phyloP scores from a whole-genome alignment of 148 eudicot species.

The Diospyros kaki region DNA sequence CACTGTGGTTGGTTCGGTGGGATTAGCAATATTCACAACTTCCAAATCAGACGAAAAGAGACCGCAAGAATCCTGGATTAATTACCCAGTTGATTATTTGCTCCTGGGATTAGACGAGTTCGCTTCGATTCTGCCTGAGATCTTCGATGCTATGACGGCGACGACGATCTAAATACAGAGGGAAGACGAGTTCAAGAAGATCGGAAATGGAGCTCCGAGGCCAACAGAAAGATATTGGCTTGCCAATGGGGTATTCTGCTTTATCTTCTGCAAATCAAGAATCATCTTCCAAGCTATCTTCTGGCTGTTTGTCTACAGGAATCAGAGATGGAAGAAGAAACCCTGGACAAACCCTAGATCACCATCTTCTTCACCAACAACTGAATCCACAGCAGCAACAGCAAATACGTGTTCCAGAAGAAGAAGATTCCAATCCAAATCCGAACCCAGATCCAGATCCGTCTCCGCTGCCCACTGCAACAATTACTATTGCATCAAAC shows the following conservation, averaged over 20 bases:
- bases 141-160: no score
- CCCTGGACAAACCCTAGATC: conserved; percentile 28
- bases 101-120: no score
- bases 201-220: conserved; percentile 28
- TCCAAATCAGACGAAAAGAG: conserved; percentile 11
- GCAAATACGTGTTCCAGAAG: neutral
- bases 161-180: neutral
- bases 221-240: conserved; percentile 15
- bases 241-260: conserved; percentile 9
- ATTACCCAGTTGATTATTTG: neutral
- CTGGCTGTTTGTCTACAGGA: neutral
- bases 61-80: neutral
- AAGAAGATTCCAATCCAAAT: conserved; percentile 12
- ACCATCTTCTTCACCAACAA: neutral
- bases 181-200: neutral
- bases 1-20: conserved; percentile 17
- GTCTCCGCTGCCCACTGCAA: conserved; percentile 4
- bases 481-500: conserved; percentile 7
- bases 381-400: neutral
- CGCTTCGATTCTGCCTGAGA: no score
- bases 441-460: conserved; percentile 4
- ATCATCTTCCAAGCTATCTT: conserved; percentile 8
- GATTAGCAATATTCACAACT: conserved; percentile 13
- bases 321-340: conserved; percentile 12
- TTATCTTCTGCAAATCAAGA: conserved; percentile 7